A percentile compares a stretch with the other conserved stretches of the same genome.
phyloP scores from a whole-genome alignment of 352 stramenopile genomes.

The Globisporangium recalcitrans region DNA sequence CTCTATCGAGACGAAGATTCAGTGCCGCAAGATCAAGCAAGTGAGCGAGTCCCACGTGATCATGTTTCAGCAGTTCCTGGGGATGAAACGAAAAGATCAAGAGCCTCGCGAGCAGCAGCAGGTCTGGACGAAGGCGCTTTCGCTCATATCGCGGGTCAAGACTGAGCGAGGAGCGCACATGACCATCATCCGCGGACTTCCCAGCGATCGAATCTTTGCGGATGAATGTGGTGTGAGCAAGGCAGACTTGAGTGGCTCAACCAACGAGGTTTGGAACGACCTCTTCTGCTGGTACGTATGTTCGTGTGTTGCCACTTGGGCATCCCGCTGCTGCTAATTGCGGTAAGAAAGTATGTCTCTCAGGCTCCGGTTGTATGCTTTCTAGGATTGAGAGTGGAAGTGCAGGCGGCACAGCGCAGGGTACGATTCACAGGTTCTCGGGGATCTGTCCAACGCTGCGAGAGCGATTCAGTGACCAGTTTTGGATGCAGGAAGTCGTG shows the following conservation, averaged over 20 bases:
- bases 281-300: constrained; percentile 11
- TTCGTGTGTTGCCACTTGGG: no score
- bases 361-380: no score
- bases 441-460: background rate
- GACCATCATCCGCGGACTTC: constrained; percentile 2
- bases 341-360: no score
- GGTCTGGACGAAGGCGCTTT: constrained; percentile 2
- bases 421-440: background rate
- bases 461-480: background rate
- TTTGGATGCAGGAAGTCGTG: constrained; percentile 9
- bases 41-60: background rate
- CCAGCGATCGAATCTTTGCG: background rate
- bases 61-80: background rate
- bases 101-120: background rate
- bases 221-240: background rate
- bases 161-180: background rate
- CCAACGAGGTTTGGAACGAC: constrained; percentile 9
- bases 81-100: background rate
- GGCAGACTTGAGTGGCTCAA: background rate
- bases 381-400: constrained; percentile 3
- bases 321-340: no score
- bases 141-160: constrained; percentile 4
- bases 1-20: background rate
- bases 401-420: background rate
- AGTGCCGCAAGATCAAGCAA: background rate